Evolutionary conservation across 345 rosid species (phyloP), one percentile per base, ranked within the genome.

Genomic region (Eucalyptus dawsonii): DNA sequence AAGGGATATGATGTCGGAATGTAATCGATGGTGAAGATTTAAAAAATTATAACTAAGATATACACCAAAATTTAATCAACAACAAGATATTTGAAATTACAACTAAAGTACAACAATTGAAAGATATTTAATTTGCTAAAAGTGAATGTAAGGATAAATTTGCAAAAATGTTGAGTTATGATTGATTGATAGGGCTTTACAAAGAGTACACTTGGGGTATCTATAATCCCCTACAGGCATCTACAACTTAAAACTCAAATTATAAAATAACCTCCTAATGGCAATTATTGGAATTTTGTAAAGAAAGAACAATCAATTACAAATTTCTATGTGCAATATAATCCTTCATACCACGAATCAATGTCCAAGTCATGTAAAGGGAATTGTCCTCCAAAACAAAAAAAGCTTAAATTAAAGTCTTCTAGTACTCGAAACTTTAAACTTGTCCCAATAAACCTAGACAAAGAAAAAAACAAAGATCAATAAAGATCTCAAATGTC

Each of bases 1-100:
- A n/a, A 65, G 10, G 16, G 72, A 65, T n/a, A 65, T 13, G 31
- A 14, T 7, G 17, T 14, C 0, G 4, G 9, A 65, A 65, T 65
- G 31, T 29, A 29, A 29, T 29, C 3, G 1, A 14, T 0, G 0
- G 4, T 7, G 37, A 14, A 29, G 34, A 65, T 29, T 14, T 14
- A 9, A 65, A 65, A n/a, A 65, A 29, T 14, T 65, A 65, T 4
- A 29, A 14, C 72, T 65, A 65, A 65, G 37, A 13, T 65, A 65
- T 29, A 29, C 14, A 9, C 7, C 14, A 27, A 25, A 60, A 60
- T 60, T 25, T 60, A 5, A 60, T 60, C n/a, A 0, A 60, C 67
- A 24, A 60, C 27, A 9, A 56, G 29, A 56, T 56, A 56, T 60
- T 24, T 56, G 13, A 22, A 56, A 24, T 25, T 56, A 56, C 3